Percentiles rank a stretch among this genome's conserved stretches.
Evolutionary conservation across 345 rosid species (phyloP).

Genomic region (Brassica juncea): DNA sequence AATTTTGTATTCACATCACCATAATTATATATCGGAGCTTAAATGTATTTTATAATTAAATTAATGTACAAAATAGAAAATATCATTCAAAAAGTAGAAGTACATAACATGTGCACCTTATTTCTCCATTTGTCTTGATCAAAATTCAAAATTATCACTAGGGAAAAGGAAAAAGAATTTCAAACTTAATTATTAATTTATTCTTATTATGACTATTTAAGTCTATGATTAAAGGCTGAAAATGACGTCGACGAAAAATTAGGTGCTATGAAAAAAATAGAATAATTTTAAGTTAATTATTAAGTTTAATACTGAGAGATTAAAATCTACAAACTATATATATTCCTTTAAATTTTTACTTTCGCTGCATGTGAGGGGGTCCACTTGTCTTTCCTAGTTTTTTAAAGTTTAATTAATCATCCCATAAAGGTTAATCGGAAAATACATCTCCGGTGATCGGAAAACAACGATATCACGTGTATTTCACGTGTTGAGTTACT

Average conservation of each 20-base stretch:
- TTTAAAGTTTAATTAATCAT: no score
- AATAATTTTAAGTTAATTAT: not conserved
- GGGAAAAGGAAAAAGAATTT: not conserved
- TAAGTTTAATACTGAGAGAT: not conserved
- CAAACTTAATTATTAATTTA: not conserved
- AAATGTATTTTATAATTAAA: not conserved
- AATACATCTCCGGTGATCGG: no score
- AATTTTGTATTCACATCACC: not conserved
- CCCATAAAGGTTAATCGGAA: no score
- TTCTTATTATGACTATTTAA: not conserved
- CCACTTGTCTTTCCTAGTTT: not conserved
- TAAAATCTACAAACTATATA: not conserved
- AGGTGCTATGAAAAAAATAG: not conserved
- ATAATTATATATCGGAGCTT: not conserved
- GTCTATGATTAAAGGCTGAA: slow-evolving; percentile 19
- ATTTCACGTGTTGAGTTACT: no score
- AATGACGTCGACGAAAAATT: slow-evolving; percentile 2
- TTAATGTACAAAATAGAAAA: not conserved
- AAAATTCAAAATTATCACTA: slow-evolving; percentile 16
- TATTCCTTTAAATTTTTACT: not conserved
- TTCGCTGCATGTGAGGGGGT: not conserved
- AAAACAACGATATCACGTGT: no score
- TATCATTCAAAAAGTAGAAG: not conserved
- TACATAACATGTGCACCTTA: not conserved
- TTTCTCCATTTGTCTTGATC: slow-evolving; percentile 19